Base-by-base conservation (phyloP, 2,329 filamentous ascomycete species). In the Harringtonia aguacate region DNA sequence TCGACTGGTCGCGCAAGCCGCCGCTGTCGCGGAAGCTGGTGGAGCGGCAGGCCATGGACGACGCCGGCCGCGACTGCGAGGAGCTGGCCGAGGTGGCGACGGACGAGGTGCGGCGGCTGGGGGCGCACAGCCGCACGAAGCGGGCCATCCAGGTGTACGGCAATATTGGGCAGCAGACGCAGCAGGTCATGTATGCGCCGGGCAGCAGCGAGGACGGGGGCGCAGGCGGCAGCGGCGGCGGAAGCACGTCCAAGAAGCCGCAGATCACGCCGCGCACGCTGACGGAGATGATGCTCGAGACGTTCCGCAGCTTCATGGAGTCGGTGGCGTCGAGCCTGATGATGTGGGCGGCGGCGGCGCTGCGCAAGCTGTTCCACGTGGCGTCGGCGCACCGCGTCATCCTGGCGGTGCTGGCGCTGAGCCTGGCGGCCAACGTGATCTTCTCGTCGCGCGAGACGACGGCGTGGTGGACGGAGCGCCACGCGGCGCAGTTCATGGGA, bases 391-490 rank as follows among this genome's bases (percentile, higher is more conserved):
- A 97, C 58, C 76, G 81, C 34, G 58, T 95, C 18, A 75, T 97
- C 6, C 64, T 97, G 27, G 56, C 70, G 3, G 59, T 90, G 14
- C 69, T 97, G 17, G 67, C 70, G 1, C 54, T 83, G 27, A 95
- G 88, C 56, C 61, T 79, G 13, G 56, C 86, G 12, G 72, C 79
- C 39, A 97, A 97, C 56, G 62, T 83, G 20, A 72, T 88, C 52
- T 78, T 89, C 56, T 80, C 84, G 1, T 85, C 83, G 13, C 77
- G 81, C 49, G 80, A 86, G 57, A 76, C 77, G 8, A 78, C 80
- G 54, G 70, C 75, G 2, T 97, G 88, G 88, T 95, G 86, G 84
- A 73, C 77, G 37, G 90, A 97, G 64, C 77, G 87, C 46, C 81
- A 77, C 47, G 87, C 89, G 1, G 75, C 74, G 15, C 80, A 72